phyloP scores from a whole-genome alignment of 2,329 filamentous ascomycete species.

The Neopestalotiopsis sp. region DNA sequence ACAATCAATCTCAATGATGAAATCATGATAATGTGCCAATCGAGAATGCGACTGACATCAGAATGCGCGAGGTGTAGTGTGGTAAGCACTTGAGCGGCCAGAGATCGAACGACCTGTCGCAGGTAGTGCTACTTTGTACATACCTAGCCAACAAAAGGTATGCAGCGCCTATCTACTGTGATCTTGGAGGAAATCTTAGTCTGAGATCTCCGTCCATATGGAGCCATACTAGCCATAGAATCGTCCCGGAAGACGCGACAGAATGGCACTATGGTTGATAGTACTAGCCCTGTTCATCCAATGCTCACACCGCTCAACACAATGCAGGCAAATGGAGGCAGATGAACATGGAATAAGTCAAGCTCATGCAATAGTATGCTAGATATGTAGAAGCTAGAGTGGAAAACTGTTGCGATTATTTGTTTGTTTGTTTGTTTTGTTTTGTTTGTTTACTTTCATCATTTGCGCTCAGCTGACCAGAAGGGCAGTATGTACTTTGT shows the following conservation, averaged over 20 bases:
- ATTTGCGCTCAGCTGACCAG: no score
- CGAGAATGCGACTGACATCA: background rate
- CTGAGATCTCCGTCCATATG: background rate
- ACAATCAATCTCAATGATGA: background rate
- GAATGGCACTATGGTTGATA: background rate
- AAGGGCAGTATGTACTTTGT: no score
- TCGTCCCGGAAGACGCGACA: background rate
- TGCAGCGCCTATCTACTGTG: no score
- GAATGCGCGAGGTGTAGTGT: background rate
- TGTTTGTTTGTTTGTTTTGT: no score
- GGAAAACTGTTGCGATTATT: background rate
- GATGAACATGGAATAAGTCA: background rate
- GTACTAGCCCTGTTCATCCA: background rate
- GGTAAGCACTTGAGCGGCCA: background rate
- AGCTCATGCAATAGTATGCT: background rate
- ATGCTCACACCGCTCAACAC: background rate
- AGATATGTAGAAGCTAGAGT: background rate
- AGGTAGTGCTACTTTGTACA: background rate
- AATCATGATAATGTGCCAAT: background rate
- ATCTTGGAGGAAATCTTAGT: background rate
- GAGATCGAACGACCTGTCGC: background rate
- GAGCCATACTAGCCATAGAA: background rate
- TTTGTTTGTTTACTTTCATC: no score
- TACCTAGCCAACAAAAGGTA: background rate
- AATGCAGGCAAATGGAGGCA: conserved; percentile 13